Percentiles rank a stretch among this genome's conserved stretches.
Conservation (phyloP, 2,329 filamentous ascomycete species). For the Verticillium nubilum region DNA sequence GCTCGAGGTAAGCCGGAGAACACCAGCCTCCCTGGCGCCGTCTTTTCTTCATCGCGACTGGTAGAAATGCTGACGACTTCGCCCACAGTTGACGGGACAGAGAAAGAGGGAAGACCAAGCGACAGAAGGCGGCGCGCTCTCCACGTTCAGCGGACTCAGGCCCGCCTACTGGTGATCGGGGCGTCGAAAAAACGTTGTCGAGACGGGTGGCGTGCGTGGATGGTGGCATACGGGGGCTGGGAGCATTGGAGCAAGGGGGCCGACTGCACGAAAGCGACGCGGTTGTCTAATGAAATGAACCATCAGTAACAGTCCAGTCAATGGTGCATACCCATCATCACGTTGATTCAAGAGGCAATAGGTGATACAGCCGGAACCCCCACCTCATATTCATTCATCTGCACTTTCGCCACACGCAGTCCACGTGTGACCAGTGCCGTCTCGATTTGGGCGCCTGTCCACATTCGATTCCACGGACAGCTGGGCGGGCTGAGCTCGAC, state of each 20-base stretch:
- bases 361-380: too few relatives aligned
- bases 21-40: not conserved
- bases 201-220: not conserved
- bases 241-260: not conserved
- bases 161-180: constrained; percentile 54
- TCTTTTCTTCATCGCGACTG: not conserved
- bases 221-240: not conserved
- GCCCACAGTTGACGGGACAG: constrained; percentile 57
- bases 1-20: constrained; percentile 61
- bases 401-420: too few relatives aligned
- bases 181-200: not conserved
- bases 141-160: constrained; percentile 53
- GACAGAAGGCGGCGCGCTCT: constrained; percentile 40
- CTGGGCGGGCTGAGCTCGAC: too few relatives aligned
- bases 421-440: too few relatives aligned
- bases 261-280: not conserved
- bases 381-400: too few relatives aligned
- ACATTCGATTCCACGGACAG: too few relatives aligned
- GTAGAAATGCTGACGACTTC: constrained; percentile 4
- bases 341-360: not conserved
- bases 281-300: not conserved
- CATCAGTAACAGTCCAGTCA: not conserved
- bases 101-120: constrained; percentile 61
- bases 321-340: not conserved
- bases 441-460: too few relatives aligned